Base-by-base conservation (phyloP, 2,329 filamentous ascomycete genomes). In the Onygenales sp. region DNA sequence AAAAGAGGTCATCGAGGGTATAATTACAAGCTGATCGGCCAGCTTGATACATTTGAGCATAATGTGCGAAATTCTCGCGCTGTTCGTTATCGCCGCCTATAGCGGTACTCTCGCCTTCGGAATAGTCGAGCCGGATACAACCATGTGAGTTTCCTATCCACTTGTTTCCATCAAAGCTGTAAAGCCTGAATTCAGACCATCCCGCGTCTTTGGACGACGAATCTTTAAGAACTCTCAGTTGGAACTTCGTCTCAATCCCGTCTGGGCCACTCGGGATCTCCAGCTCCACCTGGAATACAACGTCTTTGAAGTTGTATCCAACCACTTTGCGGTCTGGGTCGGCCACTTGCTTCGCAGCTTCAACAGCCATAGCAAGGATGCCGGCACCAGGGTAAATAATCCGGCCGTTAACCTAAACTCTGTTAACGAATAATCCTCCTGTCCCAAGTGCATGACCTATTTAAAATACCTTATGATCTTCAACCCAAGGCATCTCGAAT, bases 381-480 rank as follows among this genome's bases (percentile, higher is more conserved):
- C 62, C 63, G 1, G 61, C 61, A 3, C 56, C 59, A 2, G 64
- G 64, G 52, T 60, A 65, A 8, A 65, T 53, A 27, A 62, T 56
- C 1, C 56, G 53, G 2, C 57, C 59, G 3, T 54, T 54, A 1
- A 64, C 54, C 13, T 47, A 31, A 21, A 47, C 11, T 21, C 27
- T 21, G n/a, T 21, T 32, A 13, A 17, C 44, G 3, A 33, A 21
- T 27, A 27, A 27, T 27, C 21, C 21, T 27, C 21, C 21, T 27
- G 21, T 27, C 21, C 21, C 21, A 27, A 1, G 21, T 27, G 3
- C 4, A 27, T 27, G 21, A 27, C 4, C 21, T 27, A 32, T 32
- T 31, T 5, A 47, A 21, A n/a, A 21, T 47, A 75, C 62, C 43
- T 70, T 62, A 51, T 79, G 76, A 52, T 79, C 73, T 0, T 62